Percentiles rank a stretch among this genome's conserved stretches.
These are phyloP conservation scores for Ganoderma lucidum DNA, from an alignment of 1,284 basidiomycete genomes.

Conservation along the genomic window DNA sequence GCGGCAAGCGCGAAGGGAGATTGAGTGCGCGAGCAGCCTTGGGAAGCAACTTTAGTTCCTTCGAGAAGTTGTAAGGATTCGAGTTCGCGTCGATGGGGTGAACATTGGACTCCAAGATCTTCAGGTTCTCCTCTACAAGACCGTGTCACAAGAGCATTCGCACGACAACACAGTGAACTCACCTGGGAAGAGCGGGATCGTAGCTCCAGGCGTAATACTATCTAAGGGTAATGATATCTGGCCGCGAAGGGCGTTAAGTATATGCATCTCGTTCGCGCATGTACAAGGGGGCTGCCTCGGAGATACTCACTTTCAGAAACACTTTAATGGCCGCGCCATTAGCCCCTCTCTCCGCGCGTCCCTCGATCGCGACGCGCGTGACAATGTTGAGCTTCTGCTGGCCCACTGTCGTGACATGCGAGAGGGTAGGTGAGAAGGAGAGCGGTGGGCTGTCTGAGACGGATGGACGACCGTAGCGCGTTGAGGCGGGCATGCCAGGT, in stretches of 20 bases:
- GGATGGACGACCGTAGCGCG: slow-evolving; percentile 45
- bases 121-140: slow-evolving; percentile 75
- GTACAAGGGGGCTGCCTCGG: slow-evolving; percentile 7
- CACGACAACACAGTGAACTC: slow-evolving; percentile 30
- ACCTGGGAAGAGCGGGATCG: slow-evolving; percentile 79
- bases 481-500: slow-evolving; percentile 37
- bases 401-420: slow-evolving; percentile 39
- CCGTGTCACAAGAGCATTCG: not conserved
- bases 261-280: not conserved
- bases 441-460: slow-evolving; percentile 51
- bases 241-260: not conserved
- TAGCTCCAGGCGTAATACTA: slow-evolving; percentile 65
- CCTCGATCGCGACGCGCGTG: slow-evolving; percentile 76
- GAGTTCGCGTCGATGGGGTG: slow-evolving; percentile 78
- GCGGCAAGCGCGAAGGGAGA: slow-evolving; percentile 64
- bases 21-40: slow-evolving; percentile 74
- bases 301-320: slow-evolving; percentile 71
- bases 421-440: slow-evolving; percentile 46
- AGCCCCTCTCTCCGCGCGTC: slow-evolving; percentile 67
- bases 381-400: slow-evolving; percentile 70
- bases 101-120: slow-evolving; percentile 72
- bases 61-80: slow-evolving; percentile 76
- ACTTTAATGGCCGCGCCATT: slow-evolving; percentile 74
- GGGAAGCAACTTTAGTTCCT: slow-evolving; percentile 67
- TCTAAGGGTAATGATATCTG: slow-evolving; percentile 77